Evolutionary conservation across 1,139 yeast species (phyloP), one percentile per base, ranked within the genome.

Genomic region (Nematodospora anomalae): DNA sequence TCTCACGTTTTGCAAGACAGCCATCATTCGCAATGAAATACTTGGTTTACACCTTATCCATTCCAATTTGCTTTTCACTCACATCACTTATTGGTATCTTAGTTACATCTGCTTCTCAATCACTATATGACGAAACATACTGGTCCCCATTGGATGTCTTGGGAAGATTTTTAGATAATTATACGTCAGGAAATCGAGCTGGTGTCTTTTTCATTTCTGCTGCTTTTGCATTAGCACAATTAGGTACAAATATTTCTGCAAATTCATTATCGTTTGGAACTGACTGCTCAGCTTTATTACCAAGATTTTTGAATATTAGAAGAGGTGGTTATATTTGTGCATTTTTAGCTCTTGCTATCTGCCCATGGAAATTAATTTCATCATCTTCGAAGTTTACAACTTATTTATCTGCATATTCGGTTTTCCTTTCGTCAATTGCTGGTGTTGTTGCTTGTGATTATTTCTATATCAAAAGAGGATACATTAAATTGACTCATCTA

Each of bases 161-260:
- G 49, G 74, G 74, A 18, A 67, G 74, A 41, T 85, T 84, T 53
- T 74, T 88, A 49, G 76, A 81, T 40, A 69, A 75, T 41, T 69
- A 74, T 50, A 73, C 76, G 36, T 61, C 83, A 11, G 73, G 71
- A 13, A 70, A 68, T 35, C 74, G 95, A 53, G 95, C 90, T 14
- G 97, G 96, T 47, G 95, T 83, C 1, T 89, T 89, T 60, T 71
- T 89, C 44, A 80, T 88, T 47, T 75, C 89, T 4, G 65, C 79
- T 30, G 88, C 87, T 1, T 85, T 88, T 63, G 84, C 88, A 2
- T 61, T 88, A 42, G 95, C 96, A 12, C 96, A 88, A 62, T 67
- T 87, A 45, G 96, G 96, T 57, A 84, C 95, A n/a, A 89, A 89
- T 56, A 84, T 89, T 45, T 79, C 94, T 26, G 96, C 96, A 10